phyloP scores from a whole-genome alignment of 202 grass and related monocot species.

The Bolboschoenoplectus hybrid region DNA sequence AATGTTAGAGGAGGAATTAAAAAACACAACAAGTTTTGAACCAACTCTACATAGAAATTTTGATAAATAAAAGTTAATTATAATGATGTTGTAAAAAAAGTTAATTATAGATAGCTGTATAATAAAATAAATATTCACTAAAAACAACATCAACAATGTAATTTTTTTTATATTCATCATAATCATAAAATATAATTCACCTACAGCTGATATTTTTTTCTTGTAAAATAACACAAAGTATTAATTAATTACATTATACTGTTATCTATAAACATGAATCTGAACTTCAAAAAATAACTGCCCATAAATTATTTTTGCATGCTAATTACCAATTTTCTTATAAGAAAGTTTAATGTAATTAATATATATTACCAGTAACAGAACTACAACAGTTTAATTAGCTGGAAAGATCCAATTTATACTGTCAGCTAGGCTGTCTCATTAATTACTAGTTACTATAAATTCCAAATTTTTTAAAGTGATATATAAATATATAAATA shows the following conservation, averaged over 20 bases:
- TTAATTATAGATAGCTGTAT: too few relatives aligned
- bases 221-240: too few relatives aligned
- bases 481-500: background rate
- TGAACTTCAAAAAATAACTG: background rate
- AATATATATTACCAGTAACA: background rate
- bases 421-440: conserved; percentile 17
- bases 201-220: too few relatives aligned
- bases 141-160: too few relatives aligned
- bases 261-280: background rate
- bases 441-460: conserved; percentile 28
- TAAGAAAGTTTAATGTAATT: conserved; percentile 3
- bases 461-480: background rate
- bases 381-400: background rate
- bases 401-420: background rate
- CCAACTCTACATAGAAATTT: too few relatives aligned
- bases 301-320: background rate
- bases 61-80: too few relatives aligned
- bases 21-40: too few relatives aligned
- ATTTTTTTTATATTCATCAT: too few relatives aligned
- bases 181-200: too few relatives aligned
- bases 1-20: too few relatives aligned
- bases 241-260: background rate
- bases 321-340: background rate
- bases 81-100: too few relatives aligned
- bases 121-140: too few relatives aligned